A percentile compares a stretch with the other conserved stretches of the same genome.
These are phyloP conservation scores for Diversispora epigaea DNA, from an alignment of 192 early-diverging fungal genomes.

Conservation along the genomic window DNA sequence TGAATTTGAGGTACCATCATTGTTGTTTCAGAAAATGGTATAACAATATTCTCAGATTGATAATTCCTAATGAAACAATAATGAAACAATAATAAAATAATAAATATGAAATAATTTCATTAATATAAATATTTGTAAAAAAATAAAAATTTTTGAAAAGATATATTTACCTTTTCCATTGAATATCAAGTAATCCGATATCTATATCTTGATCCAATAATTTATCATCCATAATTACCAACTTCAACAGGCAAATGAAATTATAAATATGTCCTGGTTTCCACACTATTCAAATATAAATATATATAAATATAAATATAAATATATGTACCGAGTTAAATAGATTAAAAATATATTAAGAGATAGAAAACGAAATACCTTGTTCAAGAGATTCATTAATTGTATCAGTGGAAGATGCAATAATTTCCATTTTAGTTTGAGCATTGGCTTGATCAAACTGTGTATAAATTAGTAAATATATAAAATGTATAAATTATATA, in stretches of 20 bases:
- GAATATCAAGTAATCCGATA: slow-evolving; percentile 18
- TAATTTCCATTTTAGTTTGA: slow-evolving; percentile 16
- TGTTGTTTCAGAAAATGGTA: slow-evolving; percentile 5
- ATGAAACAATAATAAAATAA: not conserved
- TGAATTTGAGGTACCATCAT: not conserved
- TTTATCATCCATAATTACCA: slow-evolving; percentile 36
- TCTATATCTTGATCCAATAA: slow-evolving; percentile 24
- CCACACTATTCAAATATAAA: slow-evolving; percentile 44
- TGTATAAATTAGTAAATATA: too few relatives aligned
- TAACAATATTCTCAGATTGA: not conserved
- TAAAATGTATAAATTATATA: too few relatives aligned
- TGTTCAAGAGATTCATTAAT: slow-evolving; percentile 7
- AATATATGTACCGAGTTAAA: not conserved
- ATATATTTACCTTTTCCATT: slow-evolving; percentile 15
- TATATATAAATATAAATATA: not conserved
- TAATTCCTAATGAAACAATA: not conserved
- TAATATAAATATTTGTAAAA: not conserved
- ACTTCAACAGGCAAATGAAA: slow-evolving; percentile 42
- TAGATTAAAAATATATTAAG: not conserved
- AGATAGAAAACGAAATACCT: slow-evolving; percentile 19
- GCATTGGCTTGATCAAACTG: slow-evolving; percentile 7
- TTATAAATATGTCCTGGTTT: slow-evolving; percentile 49
- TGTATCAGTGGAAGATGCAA: slow-evolving; percentile 24
- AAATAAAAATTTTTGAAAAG: too few relatives aligned
- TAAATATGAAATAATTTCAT: not conserved